A percentile compares a stretch with the other conserved stretches of the same genome.
Conservation (phyloP, 2,329 filamentous ascomycete genomes). For the Pestalotiopsis sp. region DNA sequence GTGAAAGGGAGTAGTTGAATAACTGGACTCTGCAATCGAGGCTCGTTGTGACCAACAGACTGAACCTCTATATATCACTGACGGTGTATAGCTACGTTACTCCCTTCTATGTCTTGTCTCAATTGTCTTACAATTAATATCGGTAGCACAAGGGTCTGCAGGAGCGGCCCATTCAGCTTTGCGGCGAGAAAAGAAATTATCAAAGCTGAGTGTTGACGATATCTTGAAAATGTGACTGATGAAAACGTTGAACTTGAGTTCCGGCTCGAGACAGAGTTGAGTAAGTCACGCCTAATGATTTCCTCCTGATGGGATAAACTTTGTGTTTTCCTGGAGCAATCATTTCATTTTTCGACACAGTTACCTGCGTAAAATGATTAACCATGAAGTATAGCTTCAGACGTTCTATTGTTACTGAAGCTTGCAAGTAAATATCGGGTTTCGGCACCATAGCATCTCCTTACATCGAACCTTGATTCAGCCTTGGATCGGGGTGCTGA, state of each 20-base stretch:
- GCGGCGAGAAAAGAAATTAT: neutral
- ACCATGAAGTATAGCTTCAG: too few relatives aligned
- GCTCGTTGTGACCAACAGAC: neutral
- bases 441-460: too few relatives aligned
- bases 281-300: neutral
- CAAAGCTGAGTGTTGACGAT: neutral
- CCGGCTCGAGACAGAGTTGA: neutral
- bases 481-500: too few relatives aligned
- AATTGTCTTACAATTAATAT: neutral
- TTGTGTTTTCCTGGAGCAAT: too few relatives aligned
- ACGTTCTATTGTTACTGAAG: too few relatives aligned
- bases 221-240: neutral
- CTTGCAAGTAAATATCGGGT: too few relatives aligned
- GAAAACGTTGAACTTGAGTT: neutral
- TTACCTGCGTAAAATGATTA: too few relatives aligned
- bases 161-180: neutral
- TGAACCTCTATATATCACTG: neutral
- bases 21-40: neutral
- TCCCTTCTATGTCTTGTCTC: neutral
- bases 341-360: too few relatives aligned
- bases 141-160: neutral
- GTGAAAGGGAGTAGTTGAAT: neutral
- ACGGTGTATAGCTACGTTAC: neutral
- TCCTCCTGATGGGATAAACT: neutral
- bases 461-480: too few relatives aligned